Evolutionary conservation across 106 monocot genomes (phyloP).

Genomic region (Agapanthus africanus): DNA sequence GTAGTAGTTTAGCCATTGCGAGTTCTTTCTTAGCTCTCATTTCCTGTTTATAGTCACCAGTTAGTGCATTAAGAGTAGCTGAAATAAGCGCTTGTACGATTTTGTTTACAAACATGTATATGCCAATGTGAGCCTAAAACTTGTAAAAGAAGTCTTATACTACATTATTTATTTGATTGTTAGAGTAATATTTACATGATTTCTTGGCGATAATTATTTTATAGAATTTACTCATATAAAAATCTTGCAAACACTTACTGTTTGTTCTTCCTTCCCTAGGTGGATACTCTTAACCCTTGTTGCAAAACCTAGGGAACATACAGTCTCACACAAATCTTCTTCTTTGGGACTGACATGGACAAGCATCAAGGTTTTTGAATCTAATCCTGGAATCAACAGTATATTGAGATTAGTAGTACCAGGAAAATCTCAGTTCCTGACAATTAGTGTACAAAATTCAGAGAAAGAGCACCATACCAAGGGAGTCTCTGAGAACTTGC

Average conservation of each 20-base stretch:
- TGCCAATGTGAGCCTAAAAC: background rate
- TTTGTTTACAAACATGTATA: background rate
- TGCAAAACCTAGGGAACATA: conserved; percentile 65
- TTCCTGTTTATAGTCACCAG: conserved; percentile 17
- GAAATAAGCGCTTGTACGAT: background rate
- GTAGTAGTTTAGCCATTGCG: conserved; percentile 27
- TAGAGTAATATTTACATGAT: background rate
- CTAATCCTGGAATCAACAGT: conserved; percentile 37
- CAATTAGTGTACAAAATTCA: background rate
- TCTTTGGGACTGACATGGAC: conserved; percentile 74
- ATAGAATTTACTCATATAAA: background rate
- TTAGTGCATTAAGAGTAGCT: background rate
- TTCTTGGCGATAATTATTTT: background rate
- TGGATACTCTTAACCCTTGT: conserved; percentile 49
- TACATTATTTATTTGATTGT: background rate
- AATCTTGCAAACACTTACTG: conserved; percentile 19
- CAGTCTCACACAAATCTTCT: conserved; percentile 59
- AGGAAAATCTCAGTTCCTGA: background rate
- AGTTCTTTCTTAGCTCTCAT: conserved; percentile 31
- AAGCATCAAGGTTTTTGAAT: conserved; percentile 75
- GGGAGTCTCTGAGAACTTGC: conserved; percentile 68
- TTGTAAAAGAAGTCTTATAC: background rate
- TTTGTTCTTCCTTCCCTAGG: conserved; percentile 41
- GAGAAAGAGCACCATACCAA: conserved; percentile 29
- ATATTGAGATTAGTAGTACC: background rate